These are phyloP conservation scores for Hygrophila difformis DNA, from an alignment of 257 asterid species.

Conservation along the genomic window DNA sequence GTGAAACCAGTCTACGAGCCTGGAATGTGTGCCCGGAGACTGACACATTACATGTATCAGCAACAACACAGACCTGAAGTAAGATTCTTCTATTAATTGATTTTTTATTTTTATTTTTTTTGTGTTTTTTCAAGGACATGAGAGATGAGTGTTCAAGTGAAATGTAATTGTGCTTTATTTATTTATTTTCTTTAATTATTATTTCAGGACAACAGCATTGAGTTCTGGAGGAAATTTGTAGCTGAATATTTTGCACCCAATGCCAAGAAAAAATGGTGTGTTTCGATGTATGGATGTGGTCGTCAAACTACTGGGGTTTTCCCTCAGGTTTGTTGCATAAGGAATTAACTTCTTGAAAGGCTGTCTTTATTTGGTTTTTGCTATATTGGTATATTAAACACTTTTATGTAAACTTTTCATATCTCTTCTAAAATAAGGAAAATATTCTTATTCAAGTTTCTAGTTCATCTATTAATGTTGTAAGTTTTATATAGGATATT, in stretches of 20 bases:
- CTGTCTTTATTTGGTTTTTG: constrained; percentile 2
- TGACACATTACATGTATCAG: constrained; percentile 94
- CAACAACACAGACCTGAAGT: constrained; percentile 96
- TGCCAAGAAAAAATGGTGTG: constrained; percentile 98
- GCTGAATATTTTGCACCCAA: constrained; percentile 81
- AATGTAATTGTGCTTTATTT: neutral
- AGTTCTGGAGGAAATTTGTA: constrained; percentile 89
- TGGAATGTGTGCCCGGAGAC: constrained; percentile 93
- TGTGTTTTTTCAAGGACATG: no score
- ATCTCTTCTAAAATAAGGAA: constrained; percentile 3
- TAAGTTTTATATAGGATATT: constrained; percentile 52
- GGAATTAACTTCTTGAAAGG: constrained; percentile 9
- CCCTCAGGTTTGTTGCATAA: constrained; percentile 65
- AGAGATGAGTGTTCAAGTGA: neutral
- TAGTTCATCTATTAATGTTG: constrained; percentile 7
- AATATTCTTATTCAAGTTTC: neutral
- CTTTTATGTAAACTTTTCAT: neutral
- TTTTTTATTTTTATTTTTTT: constrained; percentile 2
- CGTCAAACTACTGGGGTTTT: constrained; percentile 94
- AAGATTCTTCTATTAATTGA: constrained; percentile 16
- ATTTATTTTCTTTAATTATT: no score
- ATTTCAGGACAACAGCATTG: constrained; percentile 92
- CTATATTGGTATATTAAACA: neutral
- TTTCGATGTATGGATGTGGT: constrained; percentile 92
- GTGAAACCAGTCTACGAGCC: constrained; percentile 82